These are phyloP conservation scores for Phaffia australis DNA, from an alignment of 768 basidiomycete species.

Conservation along the genomic window DNA sequence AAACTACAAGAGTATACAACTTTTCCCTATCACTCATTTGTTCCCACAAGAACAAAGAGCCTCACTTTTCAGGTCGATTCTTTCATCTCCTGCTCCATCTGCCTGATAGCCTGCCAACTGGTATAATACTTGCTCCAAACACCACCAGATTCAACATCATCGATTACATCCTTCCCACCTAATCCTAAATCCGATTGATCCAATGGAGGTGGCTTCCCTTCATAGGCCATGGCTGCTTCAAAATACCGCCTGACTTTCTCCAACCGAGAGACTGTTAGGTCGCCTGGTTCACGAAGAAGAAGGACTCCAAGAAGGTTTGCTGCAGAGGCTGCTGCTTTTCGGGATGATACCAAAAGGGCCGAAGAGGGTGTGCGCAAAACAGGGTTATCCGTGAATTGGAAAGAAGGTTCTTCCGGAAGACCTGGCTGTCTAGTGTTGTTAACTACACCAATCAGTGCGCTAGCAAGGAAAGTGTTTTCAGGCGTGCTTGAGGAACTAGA, in stretches of 20 bases:
- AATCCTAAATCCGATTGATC: background rate
- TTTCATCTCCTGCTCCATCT: background rate
- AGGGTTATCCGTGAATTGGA: background rate
- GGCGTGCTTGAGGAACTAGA: background rate
- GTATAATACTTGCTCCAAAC: background rate
- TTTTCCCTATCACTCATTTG: too few species aligned
- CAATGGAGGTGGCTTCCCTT: background rate
- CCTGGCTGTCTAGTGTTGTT: background rate
- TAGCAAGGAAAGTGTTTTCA: background rate
- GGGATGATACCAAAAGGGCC: background rate
- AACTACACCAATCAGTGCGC: background rate
- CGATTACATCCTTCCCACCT: background rate
- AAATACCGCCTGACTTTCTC: background rate
- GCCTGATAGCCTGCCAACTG: background rate
- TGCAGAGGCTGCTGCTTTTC: slow-evolving; percentile 3
- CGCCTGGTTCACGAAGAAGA: background rate
- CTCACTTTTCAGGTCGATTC: background rate
- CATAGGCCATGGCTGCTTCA: background rate
- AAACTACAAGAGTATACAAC: too few species aligned
- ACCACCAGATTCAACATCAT: background rate
- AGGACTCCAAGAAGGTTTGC: slow-evolving; percentile 16
- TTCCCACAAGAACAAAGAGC: too few species aligned
- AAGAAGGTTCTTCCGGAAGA: background rate
- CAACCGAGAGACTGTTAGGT: background rate
- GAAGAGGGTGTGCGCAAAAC: background rate